Evolutionary conservation across 139 green algal genomes (phyloP), one percentile per base, ranked within the genome.

Genomic region (Yamagishiella unicocca): DNA sequence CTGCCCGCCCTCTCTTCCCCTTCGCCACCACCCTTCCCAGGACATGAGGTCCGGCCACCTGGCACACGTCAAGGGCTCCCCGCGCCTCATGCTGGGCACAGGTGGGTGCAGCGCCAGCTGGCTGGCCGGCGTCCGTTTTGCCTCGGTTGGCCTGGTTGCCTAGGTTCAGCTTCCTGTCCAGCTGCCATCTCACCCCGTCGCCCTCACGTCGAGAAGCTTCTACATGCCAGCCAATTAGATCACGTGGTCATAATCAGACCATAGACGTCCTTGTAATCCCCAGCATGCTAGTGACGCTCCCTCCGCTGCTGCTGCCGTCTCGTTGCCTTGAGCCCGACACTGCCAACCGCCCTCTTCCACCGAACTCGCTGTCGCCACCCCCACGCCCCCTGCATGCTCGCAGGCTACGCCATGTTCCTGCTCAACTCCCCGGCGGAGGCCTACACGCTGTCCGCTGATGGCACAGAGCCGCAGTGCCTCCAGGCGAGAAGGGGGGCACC

Each of bases 321-420:
- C n/a, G n/a, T n/a, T n/a, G n/a, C n/a, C n/a, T n/a, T n/a, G n/a
- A n/a, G n/a, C 14, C 58, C 58, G 6, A 8, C 50, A 58, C 50
- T 58, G 50, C 50, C 50, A 35, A 25, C 61, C 19, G 22, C 25
- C 61, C 61, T 7, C 8, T 38, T 14, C 9, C 19, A 38, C 61
- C 27, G 12, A 19, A 25, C 33, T n/a, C 25, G 29, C 29, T 29
- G n/a, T 8, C 42, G 2, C 5, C 31, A 5, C 12, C 37, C 35
- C 68, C 37, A n/a, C 67, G 29, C 43, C 72, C 43, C 87, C 21
- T 12, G 12, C 37, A 17, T 10, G 35, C 33, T 35, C 37, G 40
- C 87, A 83, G 88, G 88, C 31, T 91, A 91, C 54, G 83, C 82
- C 54, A 82, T 91, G 75, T 89, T 83, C 88, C 76, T 91, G 74